Evolutionary conservation across 176 grass and related monocot genomes (phyloP).

Genomic region (Hsuehochloa calcarea): DNA sequence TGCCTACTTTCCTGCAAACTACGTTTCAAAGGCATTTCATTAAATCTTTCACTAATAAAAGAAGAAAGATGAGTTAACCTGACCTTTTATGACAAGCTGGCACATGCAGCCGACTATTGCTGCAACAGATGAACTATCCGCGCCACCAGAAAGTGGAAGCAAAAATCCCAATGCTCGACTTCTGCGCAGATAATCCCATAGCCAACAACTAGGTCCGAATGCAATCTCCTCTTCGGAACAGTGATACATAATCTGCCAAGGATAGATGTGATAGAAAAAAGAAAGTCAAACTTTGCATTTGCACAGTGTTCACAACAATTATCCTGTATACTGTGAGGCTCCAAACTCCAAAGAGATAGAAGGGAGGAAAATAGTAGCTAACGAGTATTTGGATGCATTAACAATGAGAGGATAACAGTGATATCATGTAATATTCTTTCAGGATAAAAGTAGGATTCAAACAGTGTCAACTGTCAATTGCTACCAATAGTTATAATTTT

Average conservation of each 20-base stretch:
- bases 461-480: neutral
- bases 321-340: neutral
- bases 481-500: neutral
- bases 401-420: neutral
- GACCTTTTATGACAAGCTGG: constrained; percentile 91
- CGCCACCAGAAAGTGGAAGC: constrained; percentile 87
- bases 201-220: constrained; percentile 95
- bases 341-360: neutral
- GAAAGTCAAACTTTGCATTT: neutral
- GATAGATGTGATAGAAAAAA: constrained; percentile 22
- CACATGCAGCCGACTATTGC: constrained; percentile 98
- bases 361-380: neutral
- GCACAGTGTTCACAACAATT: neutral
- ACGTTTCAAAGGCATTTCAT: neutral
- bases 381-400: neutral
- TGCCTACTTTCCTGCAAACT: neutral
- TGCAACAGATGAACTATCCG: constrained; percentile 95
- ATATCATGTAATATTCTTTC: constrained; percentile 20
- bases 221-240: constrained; percentile 95
- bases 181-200: constrained; percentile 97
- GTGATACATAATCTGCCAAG: constrained; percentile 71
- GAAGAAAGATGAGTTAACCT: constrained; percentile 7
- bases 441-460: neutral
- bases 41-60: neutral
- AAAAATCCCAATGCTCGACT: constrained; percentile 93